phyloP scores from a whole-genome alignment of 441 rosid species.

The Adansonia gregorii region DNA sequence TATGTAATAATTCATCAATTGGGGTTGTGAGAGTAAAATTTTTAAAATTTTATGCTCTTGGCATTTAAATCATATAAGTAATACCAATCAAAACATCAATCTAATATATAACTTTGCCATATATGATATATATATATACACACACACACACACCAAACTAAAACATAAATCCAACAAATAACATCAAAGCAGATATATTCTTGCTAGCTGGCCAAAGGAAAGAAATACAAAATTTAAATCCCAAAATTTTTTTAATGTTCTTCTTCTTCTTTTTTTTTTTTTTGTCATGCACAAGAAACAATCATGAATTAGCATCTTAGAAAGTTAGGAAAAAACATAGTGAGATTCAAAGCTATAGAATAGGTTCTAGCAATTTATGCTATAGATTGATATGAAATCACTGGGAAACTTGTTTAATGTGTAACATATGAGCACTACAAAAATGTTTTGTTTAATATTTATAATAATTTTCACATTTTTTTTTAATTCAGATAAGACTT shows the following conservation, averaged over 20 bases:
- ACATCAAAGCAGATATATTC: constrained; percentile 19
- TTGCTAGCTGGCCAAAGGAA: constrained; percentile 11
- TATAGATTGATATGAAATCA: background rate
- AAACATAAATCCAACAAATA: background rate
- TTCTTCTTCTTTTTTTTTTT: background rate
- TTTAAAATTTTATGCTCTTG: background rate
- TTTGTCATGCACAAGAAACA: constrained; percentile 15
- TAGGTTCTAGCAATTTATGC: constrained; percentile 32
- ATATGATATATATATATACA: too few relatives aligned
- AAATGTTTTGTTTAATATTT: too few relatives aligned
- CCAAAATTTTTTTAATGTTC: background rate
- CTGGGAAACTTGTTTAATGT: background rate
- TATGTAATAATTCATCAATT: too few relatives aligned
- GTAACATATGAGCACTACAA: background rate
- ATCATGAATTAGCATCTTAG: background rate
- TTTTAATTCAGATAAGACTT: background rate
- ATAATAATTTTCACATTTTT: background rate
- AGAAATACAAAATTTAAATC: background rate
- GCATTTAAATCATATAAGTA: background rate
- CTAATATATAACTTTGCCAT: background rate
- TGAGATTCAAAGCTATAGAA: constrained; percentile 36
- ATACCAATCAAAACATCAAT: background rate
- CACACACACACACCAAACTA: background rate
- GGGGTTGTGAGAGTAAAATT: too few relatives aligned
- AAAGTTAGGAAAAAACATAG: constrained; percentile 13